A percentile compares a stretch with the other conserved stretches of the same genome.
Conservation (phyloP, 306 rosid species). For the Quercus wislizeni region DNA sequence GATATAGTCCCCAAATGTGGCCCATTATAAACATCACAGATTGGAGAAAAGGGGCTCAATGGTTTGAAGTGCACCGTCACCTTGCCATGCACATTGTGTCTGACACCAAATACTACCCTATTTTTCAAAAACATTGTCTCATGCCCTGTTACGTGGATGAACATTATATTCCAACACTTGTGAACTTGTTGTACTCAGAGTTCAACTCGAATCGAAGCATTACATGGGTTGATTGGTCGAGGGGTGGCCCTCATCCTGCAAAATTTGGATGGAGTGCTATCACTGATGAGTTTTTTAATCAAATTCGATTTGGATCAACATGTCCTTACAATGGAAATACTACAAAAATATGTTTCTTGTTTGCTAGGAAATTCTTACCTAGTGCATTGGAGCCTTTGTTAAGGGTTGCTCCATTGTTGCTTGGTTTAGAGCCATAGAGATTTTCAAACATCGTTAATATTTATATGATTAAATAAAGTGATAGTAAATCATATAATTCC, state of each 20-base stretch:
- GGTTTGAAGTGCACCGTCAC: constrained; percentile 56
- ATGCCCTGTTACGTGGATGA: constrained; percentile 57
- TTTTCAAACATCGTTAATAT: neutral
- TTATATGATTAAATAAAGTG: neutral
- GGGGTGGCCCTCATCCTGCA: constrained; percentile 52
- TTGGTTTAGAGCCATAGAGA: constrained; percentile 35
- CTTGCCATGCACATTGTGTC: constrained; percentile 47
- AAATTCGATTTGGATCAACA: constrained; percentile 34
- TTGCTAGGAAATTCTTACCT: constrained; percentile 61
- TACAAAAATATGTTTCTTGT: constrained; percentile 50
- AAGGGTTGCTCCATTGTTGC: constrained; percentile 35
- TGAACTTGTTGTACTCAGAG: constrained; percentile 24
- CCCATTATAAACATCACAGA: constrained; percentile 44
- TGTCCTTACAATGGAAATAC: constrained; percentile 40
- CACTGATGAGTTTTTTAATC: constrained; percentile 43
- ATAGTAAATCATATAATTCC: neutral
- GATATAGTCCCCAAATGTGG: constrained; percentile 44
- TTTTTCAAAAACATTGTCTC: constrained; percentile 32
- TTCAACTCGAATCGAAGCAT: constrained; percentile 35
- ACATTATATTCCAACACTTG: constrained; percentile 59
- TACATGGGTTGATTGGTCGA: constrained; percentile 73
- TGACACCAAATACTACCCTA: constrained; percentile 38
- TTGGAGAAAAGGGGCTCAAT: constrained; percentile 70
- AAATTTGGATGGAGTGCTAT: constrained; percentile 31
- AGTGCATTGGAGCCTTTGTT: constrained; percentile 51